A percentile compares a stretch with the other conserved stretches of the same genome.
phyloP scores from a whole-genome alignment of 768 basidiomycete species.

The Udeniomyces megalosporus region DNA sequence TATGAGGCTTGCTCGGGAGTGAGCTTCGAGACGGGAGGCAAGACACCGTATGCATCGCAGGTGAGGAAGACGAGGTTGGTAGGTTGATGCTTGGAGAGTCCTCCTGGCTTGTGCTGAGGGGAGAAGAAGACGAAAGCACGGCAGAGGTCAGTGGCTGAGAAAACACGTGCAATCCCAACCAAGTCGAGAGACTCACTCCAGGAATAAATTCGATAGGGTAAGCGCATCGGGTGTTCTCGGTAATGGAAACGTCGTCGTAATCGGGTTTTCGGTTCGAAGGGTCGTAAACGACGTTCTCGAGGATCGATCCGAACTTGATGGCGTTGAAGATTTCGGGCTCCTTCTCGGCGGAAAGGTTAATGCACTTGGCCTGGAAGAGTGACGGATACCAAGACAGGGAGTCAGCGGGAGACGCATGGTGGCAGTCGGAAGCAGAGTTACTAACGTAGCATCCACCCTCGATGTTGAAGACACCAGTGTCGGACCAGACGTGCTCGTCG shows the following conservation, averaged over 20 bases:
- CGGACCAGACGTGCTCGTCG: conserved; percentile 99
- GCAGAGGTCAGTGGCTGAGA: not conserved
- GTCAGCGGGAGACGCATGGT: no score
- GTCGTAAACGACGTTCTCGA: conserved; percentile 98
- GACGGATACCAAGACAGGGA: no score
- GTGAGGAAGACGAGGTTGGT: conserved; percentile 47
- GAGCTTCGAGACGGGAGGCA: conserved; percentile 86
- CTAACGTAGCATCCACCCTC: conserved; percentile 98
- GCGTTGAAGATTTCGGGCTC: conserved; percentile 96
- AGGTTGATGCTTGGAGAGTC: conserved; percentile 9
- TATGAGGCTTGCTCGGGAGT: conserved; percentile 91
- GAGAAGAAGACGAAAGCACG: not conserved
- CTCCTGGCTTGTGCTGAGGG: conserved; percentile 4
- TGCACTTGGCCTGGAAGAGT: conserved; percentile 95
- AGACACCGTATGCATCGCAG: conserved; percentile 94
- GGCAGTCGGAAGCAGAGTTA: no score
- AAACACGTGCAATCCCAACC: no score
- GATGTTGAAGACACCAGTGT: conserved; percentile 98
- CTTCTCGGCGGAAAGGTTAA: conserved; percentile 59
- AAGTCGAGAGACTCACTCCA: not conserved
- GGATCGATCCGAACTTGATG: conserved; percentile 85
- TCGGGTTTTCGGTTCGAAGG: conserved; percentile 65
- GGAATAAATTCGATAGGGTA: conserved; percentile 95
- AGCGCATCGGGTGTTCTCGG: conserved; percentile 97
- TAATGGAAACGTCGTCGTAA: conserved; percentile 91